phyloP scores from a whole-genome alignment of 1,284 basidiomycete species.

The Mycena citricolor region DNA sequence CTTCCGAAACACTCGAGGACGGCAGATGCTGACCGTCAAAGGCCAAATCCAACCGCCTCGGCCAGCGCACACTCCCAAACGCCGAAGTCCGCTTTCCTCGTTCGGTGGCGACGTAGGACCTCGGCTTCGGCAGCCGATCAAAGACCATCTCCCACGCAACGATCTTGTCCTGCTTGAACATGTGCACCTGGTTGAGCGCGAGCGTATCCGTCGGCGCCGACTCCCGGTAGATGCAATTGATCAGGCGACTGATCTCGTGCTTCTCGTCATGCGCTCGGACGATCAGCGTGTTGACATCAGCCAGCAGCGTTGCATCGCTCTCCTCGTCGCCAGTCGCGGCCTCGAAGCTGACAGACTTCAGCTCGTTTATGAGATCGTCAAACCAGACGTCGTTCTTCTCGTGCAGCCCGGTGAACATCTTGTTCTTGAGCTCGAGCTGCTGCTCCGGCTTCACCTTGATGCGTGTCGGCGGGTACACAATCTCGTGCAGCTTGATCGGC shows the following conservation, averaged over 20 bases:
- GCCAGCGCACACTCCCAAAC: slow-evolving; percentile 70
- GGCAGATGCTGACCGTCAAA: slow-evolving; percentile 56
- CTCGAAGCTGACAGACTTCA: slow-evolving; percentile 73
- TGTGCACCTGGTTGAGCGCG: slow-evolving; percentile 84
- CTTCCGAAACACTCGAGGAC: slow-evolving; percentile 73
- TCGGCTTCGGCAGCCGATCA: slow-evolving; percentile 69
- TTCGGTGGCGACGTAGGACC: slow-evolving; percentile 48
- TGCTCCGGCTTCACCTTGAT: slow-evolving; percentile 85
- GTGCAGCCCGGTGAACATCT: slow-evolving; percentile 80
- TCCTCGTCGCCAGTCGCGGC: slow-evolving; percentile 76
- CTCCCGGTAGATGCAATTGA: slow-evolving; percentile 81
- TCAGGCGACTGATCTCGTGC: slow-evolving; percentile 71
- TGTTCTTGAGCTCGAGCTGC: slow-evolving; percentile 86
- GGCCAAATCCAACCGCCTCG: slow-evolving; percentile 52
- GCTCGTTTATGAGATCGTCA: slow-evolving; percentile 66
- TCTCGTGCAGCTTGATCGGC: slow-evolving; percentile 79
- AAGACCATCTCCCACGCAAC: slow-evolving; percentile 96
- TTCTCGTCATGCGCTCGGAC: slow-evolving; percentile 72
- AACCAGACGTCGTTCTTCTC: slow-evolving; percentile 75
- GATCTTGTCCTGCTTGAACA: slow-evolving; percentile 89
- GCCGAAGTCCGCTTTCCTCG: slow-evolving; percentile 57
- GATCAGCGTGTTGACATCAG: slow-evolving; percentile 68
- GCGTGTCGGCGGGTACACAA: slow-evolving; percentile 86
- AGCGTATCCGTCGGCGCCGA: slow-evolving; percentile 84
- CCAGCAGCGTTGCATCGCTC: slow-evolving; percentile 56